Conservation (phyloP, 2,329 filamentous ascomycete genomes). For the Cercospora sp. region DNA sequence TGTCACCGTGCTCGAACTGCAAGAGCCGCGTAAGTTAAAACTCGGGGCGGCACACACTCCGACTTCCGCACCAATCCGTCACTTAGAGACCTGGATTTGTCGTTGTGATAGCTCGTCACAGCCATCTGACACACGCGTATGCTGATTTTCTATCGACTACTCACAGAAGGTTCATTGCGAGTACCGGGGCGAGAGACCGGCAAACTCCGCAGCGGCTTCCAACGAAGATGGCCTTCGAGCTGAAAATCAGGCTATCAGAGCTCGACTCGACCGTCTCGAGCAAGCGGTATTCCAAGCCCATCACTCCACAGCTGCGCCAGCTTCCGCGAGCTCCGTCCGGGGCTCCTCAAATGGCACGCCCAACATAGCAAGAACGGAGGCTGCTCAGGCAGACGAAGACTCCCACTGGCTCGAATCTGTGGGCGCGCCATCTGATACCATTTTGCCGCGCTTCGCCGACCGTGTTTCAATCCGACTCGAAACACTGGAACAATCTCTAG, state of each 20-base stretch:
- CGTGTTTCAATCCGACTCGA: constrained; percentile 13
- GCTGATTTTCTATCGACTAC: neutral
- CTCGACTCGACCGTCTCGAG: constrained; percentile 25
- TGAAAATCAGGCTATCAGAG: constrained; percentile 26
- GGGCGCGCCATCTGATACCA: constrained; percentile 4
- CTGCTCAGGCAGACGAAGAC: constrained; percentile 19
- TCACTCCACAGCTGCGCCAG: neutral
- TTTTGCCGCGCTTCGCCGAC: constrained; percentile 17
- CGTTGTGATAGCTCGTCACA: neutral
- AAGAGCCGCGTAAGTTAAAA: neutral
- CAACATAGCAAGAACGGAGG: constrained; percentile 8
- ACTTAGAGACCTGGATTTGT: neutral
- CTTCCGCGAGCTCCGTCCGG: neutral
- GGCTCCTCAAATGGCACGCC: neutral
- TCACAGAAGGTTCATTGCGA: constrained; percentile 24
- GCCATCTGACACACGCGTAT: neutral
- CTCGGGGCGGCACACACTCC: neutral
- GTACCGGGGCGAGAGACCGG: constrained; percentile 16
- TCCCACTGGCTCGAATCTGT: constrained; percentile 21
- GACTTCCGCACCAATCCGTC: neutral
- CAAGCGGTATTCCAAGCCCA: constrained; percentile 19
- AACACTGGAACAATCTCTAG: constrained; percentile 14
- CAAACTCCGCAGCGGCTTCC: neutral
- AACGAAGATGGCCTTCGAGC: constrained; percentile 16
- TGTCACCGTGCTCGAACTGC: constrained; percentile 32